Evolutionary conservation across 2,329 filamentous ascomycete genomes (phyloP).

Genomic region (Davidsoniella eucalypti): DNA sequence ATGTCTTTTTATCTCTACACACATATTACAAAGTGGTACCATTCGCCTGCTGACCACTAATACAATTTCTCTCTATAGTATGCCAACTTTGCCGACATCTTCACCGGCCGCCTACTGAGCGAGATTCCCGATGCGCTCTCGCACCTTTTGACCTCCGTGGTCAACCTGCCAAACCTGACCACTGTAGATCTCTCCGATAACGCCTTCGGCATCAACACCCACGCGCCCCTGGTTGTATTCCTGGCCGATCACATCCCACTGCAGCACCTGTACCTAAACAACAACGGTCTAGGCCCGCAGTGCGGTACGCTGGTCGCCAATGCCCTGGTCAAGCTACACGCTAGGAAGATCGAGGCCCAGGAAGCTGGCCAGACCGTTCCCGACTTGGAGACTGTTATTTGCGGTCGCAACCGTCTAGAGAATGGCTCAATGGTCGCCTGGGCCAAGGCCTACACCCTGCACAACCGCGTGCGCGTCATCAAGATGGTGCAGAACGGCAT

Average conservation of each 20-base stretch:
- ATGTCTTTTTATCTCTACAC: slow-evolving; percentile 11
- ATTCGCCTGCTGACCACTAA: not conserved
- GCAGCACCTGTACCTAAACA: slow-evolving; percentile 90
- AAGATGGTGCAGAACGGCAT: slow-evolving; percentile 99
- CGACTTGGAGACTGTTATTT: slow-evolving; percentile 88
- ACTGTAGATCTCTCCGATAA: slow-evolving; percentile 96
- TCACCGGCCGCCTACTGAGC: slow-evolving; percentile 79
- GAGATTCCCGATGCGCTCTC: slow-evolving; percentile 88
- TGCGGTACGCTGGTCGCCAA: slow-evolving; percentile 82
- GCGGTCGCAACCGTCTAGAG: slow-evolving; percentile 87
- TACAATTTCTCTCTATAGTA: slow-evolving; percentile 26
- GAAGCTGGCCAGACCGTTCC: slow-evolving; percentile 58
- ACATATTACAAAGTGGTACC: too few species aligned
- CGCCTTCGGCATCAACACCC: slow-evolving; percentile 89
- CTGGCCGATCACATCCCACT: slow-evolving; percentile 76
- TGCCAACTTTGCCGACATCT: slow-evolving; percentile 92
- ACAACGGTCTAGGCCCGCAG: slow-evolving; percentile 88
- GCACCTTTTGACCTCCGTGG: slow-evolving; percentile 67
- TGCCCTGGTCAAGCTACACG: slow-evolving; percentile 66
- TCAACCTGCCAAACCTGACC: slow-evolving; percentile 70
- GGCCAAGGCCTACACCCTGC: slow-evolving; percentile 73
- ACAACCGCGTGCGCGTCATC: slow-evolving; percentile 65
- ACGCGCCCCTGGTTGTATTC: slow-evolving; percentile 84
- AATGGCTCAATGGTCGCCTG: slow-evolving; percentile 93
- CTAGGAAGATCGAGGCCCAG: slow-evolving; percentile 65